Base-by-base conservation (phyloP, 1,284 basidiomycete species). In the Pseudozyma sp. region DNA sequence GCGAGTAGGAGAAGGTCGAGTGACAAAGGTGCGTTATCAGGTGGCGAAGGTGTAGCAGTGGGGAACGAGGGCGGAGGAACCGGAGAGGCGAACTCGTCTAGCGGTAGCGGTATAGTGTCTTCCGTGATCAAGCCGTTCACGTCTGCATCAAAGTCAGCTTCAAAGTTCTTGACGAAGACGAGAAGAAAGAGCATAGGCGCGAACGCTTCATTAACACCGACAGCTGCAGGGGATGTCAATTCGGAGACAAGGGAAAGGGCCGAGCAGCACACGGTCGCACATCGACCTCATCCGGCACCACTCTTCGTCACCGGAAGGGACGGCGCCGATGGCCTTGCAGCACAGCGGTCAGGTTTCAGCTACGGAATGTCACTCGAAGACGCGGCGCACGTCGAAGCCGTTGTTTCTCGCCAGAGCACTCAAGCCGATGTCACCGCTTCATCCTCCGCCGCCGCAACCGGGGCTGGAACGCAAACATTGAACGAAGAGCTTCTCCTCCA, bases 331-430 rank as follows among this genome's bases (percentile, higher is more conserved):
- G 57, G 63, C 5, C 51, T 73, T 10, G 60, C 57, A 16, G 70
- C 70, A 0, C 70, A 68, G 25, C 36, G 58, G 12, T 73, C 70
- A 1, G 70, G 70, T 0, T 73, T 73, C 54, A 64, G 54, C 65
- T 73, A 73, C 35, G 70, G 70, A 3, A 21, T 73, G 11, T 64
- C 60, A 16, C 39, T 73, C 25, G 70, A 73, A 48, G 70, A 73
- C 40, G 70, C 70, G 0, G 70, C 50, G 1, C 64, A 60, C 16
- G 65, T 73, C n/a, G 70, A 73, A 48, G 65, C 65, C 2, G 65
- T 73, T 13, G 60, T 68, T 0, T 73, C 70, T 13, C 70, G 65
- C 18, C 64, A 63, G 14, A 47, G 59, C 2, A 61, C 70, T 7
- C 48, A 62, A 3, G 59, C 55, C 11, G 58, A 70, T 5, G 19